Percentiles rank a stretch among this genome's conserved stretches.
phyloP scores from a whole-genome alignment of 2,329 filamentous ascomycete genomes.

The Pseudogymnoascus sp. region DNA sequence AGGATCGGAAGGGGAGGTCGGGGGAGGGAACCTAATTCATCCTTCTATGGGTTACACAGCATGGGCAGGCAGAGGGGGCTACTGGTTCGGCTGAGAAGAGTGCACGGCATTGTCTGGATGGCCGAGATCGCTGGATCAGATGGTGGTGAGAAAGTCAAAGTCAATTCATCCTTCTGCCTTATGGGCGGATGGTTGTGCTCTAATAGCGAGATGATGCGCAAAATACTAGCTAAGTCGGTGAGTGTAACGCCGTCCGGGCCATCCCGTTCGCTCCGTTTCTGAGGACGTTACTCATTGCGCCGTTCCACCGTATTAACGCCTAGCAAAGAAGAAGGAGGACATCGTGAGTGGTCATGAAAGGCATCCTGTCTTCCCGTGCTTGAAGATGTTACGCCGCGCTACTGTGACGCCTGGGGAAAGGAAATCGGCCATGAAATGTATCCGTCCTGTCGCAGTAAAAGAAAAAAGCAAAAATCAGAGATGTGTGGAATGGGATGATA shows the following conservation, averaged over 20 bases:
- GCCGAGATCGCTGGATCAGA: background rate
- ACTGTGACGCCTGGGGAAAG: background rate
- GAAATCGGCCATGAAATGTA: background rate
- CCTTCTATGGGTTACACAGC: background rate
- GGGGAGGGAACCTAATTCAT: background rate
- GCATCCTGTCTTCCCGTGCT: background rate
- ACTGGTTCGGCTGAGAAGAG: background rate
- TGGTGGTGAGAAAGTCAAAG: background rate
- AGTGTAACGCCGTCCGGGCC: background rate
- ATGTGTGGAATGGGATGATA: background rate
- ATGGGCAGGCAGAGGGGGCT: background rate
- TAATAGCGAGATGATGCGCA: background rate
- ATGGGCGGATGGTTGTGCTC: background rate
- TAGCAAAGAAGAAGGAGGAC: background rate
- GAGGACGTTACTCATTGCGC: background rate
- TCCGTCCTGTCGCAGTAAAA: background rate
- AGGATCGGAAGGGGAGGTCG: background rate
- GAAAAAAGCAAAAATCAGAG: background rate
- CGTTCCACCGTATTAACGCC: background rate
- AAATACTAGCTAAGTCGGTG: background rate
- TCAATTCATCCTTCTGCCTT: background rate
- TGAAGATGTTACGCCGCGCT: background rate
- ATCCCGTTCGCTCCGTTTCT: background rate
- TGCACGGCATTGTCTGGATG: background rate
- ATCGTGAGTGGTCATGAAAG: background rate